Evolutionary conservation across 2,329 filamentous ascomycete species (phyloP), one percentile per base, ranked within the genome.

Genomic region (Phoma herbarum): DNA sequence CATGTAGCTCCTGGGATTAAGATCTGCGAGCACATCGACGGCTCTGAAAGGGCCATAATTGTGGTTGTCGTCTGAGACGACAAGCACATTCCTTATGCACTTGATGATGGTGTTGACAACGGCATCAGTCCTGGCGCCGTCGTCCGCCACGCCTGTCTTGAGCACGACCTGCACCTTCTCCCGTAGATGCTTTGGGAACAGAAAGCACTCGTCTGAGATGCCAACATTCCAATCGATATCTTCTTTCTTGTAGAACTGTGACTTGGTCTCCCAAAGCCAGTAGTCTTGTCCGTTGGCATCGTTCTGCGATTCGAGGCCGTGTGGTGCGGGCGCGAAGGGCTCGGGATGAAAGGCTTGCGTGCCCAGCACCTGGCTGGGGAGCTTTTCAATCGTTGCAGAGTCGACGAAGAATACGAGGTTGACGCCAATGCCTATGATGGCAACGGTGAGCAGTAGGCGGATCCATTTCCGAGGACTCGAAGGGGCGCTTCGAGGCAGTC

Each of bases 131-230:
- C 22, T 79, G 70, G 4, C 82, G 80, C 4, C 85, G 76, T 67
- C 77, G 67, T 86, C 84, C 10, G 83, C 85, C 6, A 83, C 81
- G 28, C 84, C 84, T 2, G 84, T 85, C 57, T 84, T 82, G 62
- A 86, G 76, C 7, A 85, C 77, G 4, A 79, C 70, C 51, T 80
- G 78, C 18, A 80, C 64, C 18, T 72, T 56, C 14, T 45, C 35
- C 23, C 14, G 79, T 9, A 77, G 57, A 28, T 76, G 61, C n/a
- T 67, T 62, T 4, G 78, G 72, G 33, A 75, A 75, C 42, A 57
- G 44, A 11, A 52, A 42, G 53, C 73, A 75, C 8, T 72, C 60
- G 18, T 71, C 64, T 28, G 50, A 56, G 9, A 52, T 47, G 11
- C 50, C 45, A 12, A 45, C 50, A 12, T 52, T 60, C 57, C 49